Evolutionary conservation across 495 filamentous ascomycete species (phyloP).

Genomic region (Glutinoglossum americanum): DNA sequence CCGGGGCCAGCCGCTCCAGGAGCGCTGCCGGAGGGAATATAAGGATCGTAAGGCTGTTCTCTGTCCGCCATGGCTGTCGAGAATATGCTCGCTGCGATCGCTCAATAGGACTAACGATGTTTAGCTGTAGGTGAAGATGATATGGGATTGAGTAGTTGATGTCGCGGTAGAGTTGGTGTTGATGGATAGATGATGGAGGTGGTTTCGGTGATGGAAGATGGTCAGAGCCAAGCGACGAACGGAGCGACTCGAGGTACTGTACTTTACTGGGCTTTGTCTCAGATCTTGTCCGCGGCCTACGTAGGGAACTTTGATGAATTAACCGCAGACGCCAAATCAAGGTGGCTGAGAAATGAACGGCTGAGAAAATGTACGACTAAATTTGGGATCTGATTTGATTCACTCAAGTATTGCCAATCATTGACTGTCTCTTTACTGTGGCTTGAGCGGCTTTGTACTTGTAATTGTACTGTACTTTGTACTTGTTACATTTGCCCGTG

Average conservation of each 20-base stretch:
- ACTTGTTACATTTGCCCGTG: too few species aligned
- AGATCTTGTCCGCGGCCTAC: background rate
- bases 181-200: background rate
- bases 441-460: background rate
- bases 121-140: background rate
- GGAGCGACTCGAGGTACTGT: too few species aligned
- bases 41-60: constrained; percentile 74
- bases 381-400: background rate
- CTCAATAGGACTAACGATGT: background rate
- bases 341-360: background rate
- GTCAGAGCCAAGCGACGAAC: background rate
- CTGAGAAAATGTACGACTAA: too few species aligned
- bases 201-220: background rate
- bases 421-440: background rate
- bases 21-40: constrained; percentile 52
- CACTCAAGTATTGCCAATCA: background rate
- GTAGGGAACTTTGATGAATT: background rate
- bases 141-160: background rate
- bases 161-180: background rate
- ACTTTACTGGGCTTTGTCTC: background rate
- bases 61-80: constrained; percentile 40
- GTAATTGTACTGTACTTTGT: background rate
- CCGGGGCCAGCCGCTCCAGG: constrained; percentile 28
- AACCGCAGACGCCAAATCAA: background rate
- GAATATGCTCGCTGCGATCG: background rate